Conservation (phyloP, 495 filamentous ascomycete species). For the Penicillium herquei region DNA sequence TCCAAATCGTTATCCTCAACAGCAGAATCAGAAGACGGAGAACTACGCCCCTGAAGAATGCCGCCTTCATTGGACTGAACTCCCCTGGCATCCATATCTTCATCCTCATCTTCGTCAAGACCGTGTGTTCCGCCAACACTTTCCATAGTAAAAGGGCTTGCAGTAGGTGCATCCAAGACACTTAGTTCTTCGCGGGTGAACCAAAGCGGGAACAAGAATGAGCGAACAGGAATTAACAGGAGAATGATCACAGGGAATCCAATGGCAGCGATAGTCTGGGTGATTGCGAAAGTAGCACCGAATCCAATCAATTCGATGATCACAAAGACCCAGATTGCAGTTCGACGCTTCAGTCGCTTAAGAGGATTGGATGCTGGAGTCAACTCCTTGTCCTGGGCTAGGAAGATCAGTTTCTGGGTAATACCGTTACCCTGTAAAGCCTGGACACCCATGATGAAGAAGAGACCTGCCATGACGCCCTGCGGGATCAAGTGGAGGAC, state of each 20-base stretch:
- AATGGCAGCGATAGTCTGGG: slow-evolving; percentile 91
- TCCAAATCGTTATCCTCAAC: slow-evolving; percentile 40
- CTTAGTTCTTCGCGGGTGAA: slow-evolving; percentile 68
- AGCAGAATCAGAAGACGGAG: slow-evolving; percentile 24
- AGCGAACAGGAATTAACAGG: slow-evolving; percentile 72
- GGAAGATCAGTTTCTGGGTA: slow-evolving; percentile 75
- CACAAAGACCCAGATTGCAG: slow-evolving; percentile 74
- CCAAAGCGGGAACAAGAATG: slow-evolving; percentile 67
- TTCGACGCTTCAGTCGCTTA: slow-evolving; percentile 54
- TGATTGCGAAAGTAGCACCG: slow-evolving; percentile 87
- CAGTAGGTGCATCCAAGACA: slow-evolving; percentile 74
- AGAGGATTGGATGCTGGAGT: slow-evolving; percentile 68
- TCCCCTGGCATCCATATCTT: slow-evolving; percentile 9
- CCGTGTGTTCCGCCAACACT: slow-evolving; percentile 73
- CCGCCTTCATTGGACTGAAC: slow-evolving; percentile 8
- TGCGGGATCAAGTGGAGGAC: slow-evolving; percentile 86
- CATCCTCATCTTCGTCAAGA: slow-evolving; percentile 26
- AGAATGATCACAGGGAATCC: slow-evolving; percentile 90
- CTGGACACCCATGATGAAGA: slow-evolving; percentile 92
- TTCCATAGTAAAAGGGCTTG: slow-evolving; percentile 83
- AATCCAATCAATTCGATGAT: slow-evolving; percentile 76
- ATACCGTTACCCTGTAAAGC: slow-evolving; percentile 82
- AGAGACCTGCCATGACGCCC: slow-evolving; percentile 82
- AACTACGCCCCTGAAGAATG: slow-evolving; percentile 17
- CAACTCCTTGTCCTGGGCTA: slow-evolving; percentile 64